phyloP scores from a whole-genome alignment of 495 filamentous ascomycete species.

The Letharia columbiana region DNA sequence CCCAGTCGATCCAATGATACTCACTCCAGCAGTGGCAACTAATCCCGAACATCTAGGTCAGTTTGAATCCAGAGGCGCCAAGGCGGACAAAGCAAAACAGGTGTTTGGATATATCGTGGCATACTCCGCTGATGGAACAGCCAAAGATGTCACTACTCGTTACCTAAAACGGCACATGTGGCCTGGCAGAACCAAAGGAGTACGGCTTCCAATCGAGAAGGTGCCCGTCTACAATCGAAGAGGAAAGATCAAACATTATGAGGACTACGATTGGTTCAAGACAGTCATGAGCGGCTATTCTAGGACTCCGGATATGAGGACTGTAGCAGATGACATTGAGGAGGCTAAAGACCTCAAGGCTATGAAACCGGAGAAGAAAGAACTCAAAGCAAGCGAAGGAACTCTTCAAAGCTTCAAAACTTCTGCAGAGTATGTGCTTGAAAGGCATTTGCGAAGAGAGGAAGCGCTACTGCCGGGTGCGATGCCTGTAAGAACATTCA shows the following conservation, averaged over 20 bases:
- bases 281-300: conserved; percentile 64
- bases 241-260: conserved; percentile 60
- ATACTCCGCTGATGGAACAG: conserved; percentile 75
- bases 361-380: conserved; percentile 60
- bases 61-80: conserved; percentile 74
- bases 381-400: conserved; percentile 61
- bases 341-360: conserved; percentile 65
- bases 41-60: conserved; percentile 61
- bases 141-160: conserved; percentile 89
- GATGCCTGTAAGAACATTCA: conserved; percentile 65
- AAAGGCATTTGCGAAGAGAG: conserved; percentile 83
- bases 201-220: conserved; percentile 67
- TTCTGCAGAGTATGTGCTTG: conserved; percentile 76
- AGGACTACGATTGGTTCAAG: conserved; percentile 82
- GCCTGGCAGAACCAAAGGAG: conserved; percentile 86
- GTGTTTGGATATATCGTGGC: conserved; percentile 87
- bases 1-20: conserved; percentile 65
- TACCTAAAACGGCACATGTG: conserved; percentile 78
- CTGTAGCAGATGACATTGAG: conserved; percentile 67
- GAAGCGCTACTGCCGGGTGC: conserved; percentile 72
- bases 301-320: conserved; percentile 49
- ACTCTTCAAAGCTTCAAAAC: conserved; percentile 79
- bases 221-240: conserved; percentile 64
- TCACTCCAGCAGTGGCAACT: conserved; percentile 55
- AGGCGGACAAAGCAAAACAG: conserved; percentile 77